Base-by-base conservation (phyloP, 2,329 filamentous ascomycete species). In the Emmonsia crescens region DNA sequence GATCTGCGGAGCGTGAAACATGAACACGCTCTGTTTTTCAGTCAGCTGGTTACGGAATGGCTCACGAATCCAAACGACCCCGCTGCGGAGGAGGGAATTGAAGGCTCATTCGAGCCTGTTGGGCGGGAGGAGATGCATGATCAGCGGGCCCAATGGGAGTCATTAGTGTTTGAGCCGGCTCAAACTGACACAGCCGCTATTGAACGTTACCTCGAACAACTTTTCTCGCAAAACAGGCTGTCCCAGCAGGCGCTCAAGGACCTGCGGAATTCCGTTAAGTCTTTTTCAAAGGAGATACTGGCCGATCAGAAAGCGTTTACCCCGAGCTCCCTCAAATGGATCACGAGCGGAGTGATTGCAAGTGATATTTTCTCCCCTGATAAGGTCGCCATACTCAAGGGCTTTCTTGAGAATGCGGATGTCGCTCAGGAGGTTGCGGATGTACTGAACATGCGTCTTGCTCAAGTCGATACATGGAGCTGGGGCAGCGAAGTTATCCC, bases 1-100 rank as follows among this genome's bases (percentile, higher is more conserved):
- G 69, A 75, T 16, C 73, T 78, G n/a, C 76, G 83, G 65, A 77
- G 77, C n/a, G 75, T 78, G 57, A 83, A 80, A 62, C 80, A 83
- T 65, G 76, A 82, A 21, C 82, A 84, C 67, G 83, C 83, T 0
- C 74, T 77, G 6, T 75, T 86, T 38, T 85, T 85, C 68, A 79
- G 80, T 21, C 70, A 78, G 46, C 70, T 86, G 29, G 79, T 84
- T 14, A 80, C 76, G 0, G 82, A 84, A 65, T 84, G 81, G 78
- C 71, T 85, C 57, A 72, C 74, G 1, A 69, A 72, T 12, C 70
- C 75, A 0, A 68, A 73, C 5, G 67, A 66, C 9, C 57, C 60
- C 12, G 40, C 64, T 16, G 46, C 65, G 21, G 49, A 69, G 12
- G 67, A 68, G 33, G 61, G 68, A 9, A 69, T 71, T 1, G 71